Evolutionary conservation across 176 grass and related monocot genomes (phyloP), one percentile per base, ranked within the genome.

Genomic region (Lolium multiflorum): DNA sequence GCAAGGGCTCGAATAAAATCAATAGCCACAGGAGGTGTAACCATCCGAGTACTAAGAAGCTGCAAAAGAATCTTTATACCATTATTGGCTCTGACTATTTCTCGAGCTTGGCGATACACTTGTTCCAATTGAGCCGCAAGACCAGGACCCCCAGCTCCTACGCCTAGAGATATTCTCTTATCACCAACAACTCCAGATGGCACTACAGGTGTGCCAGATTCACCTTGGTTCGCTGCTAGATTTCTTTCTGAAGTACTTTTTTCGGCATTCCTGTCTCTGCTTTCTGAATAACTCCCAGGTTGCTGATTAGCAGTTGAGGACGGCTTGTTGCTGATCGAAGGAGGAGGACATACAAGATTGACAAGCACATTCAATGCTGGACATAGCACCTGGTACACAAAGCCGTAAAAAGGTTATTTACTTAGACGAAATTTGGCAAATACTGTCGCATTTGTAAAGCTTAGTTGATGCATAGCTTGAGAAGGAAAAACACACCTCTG

Each of bases 81-180:
- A 78, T 96, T 99, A 78, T 99, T 96, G 25, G 97, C 84, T 92
- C 97, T 91, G 28, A 99, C 92, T 82, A 93, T 90, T 91, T 96
- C 97, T 74, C 97, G 87, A 78, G 97, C 97, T 84, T 99, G 97
- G 74, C 87, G 93, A 84, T 99, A 99, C 41, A 82, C 94, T 84
- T 96, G 97, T 94, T 99, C 97, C 88, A 99, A 73, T 87, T 96
- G 97, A 82, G 97, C 97, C 82, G 97, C 97, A 92, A 94, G 97
- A 83, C 97, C 97, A 71, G 94, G 88, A 85, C 92, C 94, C 13
- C 97, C 97, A 79, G 82, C 84, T 83, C 97, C 97, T 83, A 87
- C 91, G 54, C 97, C 97, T 81, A 99, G 85, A 10, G 92, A 91
- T 92, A 99, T 99, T 76, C 97, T 92, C 46, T 92, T 84, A 57